Evolutionary conservation across 441 rosid genomes (phyloP).

Genomic region (Raphanus hybrid): DNA sequence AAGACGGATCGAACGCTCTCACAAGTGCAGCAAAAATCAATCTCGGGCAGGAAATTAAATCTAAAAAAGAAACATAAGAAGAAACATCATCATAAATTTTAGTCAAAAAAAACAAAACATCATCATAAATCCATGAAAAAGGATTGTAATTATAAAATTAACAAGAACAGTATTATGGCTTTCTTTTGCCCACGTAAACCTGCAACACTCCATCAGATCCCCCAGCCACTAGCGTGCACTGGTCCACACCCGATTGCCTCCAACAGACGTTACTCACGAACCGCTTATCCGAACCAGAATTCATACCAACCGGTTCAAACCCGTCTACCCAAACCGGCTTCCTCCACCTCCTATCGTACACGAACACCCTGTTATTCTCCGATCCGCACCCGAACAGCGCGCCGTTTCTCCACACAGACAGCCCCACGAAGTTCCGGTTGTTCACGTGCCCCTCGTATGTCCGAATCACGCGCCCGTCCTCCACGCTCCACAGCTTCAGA

Average conservation of each 20-base stretch:
- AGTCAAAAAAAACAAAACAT: neutral
- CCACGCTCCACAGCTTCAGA: constrained; percentile 64
- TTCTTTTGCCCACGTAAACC: constrained; percentile 66
- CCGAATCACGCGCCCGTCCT: constrained; percentile 46
- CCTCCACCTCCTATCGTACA: constrained; percentile 82
- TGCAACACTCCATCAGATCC: constrained; percentile 82
- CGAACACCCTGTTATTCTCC: constrained; percentile 73
- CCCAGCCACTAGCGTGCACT: constrained; percentile 72
- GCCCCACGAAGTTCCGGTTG: constrained; percentile 73
- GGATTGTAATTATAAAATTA: neutral
- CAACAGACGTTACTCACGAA: constrained; percentile 83
- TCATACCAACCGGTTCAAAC: constrained; percentile 46
- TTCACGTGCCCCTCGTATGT: constrained; percentile 81
- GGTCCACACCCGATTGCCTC: constrained; percentile 70
- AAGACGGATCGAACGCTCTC: constrained; percentile 16
- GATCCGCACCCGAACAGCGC: constrained; percentile 85
- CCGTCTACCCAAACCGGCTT: constrained; percentile 78
- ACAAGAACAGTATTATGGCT: constrained; percentile 30
- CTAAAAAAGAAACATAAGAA: neutral
- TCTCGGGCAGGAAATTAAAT: constrained; percentile 9
- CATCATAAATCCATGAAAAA: neutral
- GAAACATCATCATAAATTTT: neutral
- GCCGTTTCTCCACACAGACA: constrained; percentile 79
- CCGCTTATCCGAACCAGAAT: constrained; percentile 38
- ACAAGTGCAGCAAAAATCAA: constrained; percentile 34